Evolutionary conservation across 1,139 yeast species (phyloP).

Genomic region (Arxiozyma bovina): DNA sequence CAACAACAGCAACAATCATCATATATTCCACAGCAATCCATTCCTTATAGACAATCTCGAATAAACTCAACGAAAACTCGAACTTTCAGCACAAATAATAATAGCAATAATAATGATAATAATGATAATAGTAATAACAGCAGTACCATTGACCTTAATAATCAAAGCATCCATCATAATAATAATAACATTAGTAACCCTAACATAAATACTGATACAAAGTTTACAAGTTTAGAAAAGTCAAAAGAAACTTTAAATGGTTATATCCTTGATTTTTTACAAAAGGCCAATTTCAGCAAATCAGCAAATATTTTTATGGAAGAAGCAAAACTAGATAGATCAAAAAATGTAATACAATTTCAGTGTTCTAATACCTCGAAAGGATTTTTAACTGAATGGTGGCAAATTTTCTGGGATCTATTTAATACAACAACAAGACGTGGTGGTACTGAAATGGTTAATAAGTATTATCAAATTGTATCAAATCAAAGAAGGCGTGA

Average conservation of each 20-base stretch:
- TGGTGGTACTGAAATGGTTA: conserved; percentile 54
- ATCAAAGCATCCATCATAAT: neutral
- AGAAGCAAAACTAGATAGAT: conserved; percentile 47
- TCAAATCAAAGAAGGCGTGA: conserved; percentile 54
- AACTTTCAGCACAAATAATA: neutral
- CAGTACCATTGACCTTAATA: neutral
- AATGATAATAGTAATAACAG: neutral
- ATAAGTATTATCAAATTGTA: conserved; percentile 65
- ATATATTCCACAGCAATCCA: neutral
- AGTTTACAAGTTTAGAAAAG: neutral
- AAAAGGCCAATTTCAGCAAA: conserved; percentile 61
- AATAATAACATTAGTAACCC: neutral
- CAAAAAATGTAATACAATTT: conserved; percentile 5
- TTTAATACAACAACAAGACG: conserved; percentile 70
- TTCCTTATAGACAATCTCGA: neutral
- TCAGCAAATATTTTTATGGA: conserved; percentile 65
- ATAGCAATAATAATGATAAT: neutral
- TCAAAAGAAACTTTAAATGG: conserved; percentile 39
- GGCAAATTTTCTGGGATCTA: conserved; percentile 94
- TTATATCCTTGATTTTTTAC: conserved; percentile 76
- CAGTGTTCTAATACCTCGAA: conserved; percentile 56
- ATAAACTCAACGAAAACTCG: neutral
- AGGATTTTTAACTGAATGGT: conserved; percentile 87
- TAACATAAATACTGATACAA: neutral
- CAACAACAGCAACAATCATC: neutral